phyloP scores from a whole-genome alignment of 306 rosid genomes.

The Erythrophleum fordii region DNA sequence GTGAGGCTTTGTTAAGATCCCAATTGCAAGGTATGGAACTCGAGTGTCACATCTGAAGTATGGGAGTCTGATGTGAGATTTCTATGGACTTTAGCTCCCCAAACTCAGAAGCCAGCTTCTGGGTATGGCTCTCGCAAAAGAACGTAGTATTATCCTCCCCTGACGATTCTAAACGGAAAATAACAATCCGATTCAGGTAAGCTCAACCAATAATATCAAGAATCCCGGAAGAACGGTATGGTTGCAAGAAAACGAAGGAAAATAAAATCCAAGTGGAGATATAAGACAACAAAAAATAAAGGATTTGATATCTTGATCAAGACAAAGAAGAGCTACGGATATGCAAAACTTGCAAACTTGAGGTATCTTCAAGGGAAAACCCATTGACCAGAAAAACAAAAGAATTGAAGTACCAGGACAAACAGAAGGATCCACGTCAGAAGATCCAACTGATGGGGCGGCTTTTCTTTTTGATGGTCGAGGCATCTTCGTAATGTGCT shows the following conservation, averaged over 20 bases:
- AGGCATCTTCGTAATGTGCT: constrained; percentile 56
- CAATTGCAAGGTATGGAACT: neutral
- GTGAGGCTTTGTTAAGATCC: neutral
- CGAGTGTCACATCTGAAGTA: neutral
- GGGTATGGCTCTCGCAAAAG: neutral
- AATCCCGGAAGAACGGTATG: neutral
- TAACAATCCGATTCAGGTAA: neutral
- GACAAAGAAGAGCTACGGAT: neutral
- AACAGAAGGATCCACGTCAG: constrained; percentile 54
- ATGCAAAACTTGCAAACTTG: constrained; percentile 26
- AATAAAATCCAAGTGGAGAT: neutral
- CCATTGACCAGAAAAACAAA: neutral
- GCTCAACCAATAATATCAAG: neutral
- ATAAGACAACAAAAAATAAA: neutral
- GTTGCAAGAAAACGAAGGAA: neutral
- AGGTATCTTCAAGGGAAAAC: constrained; percentile 21
- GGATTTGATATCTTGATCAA: constrained; percentile 23
- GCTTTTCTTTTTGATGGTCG: constrained; percentile 66
- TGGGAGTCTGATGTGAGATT: neutral
- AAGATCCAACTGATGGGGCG: constrained; percentile 48
- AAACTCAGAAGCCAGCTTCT: neutral
- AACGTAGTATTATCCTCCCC: neutral
- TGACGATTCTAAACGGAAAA: no score
- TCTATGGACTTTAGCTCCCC: neutral
- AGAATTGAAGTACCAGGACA: constrained; percentile 54